These are phyloP conservation scores for Mercurialis annua DNA, from an alignment of 345 rosid genomes.

Conservation along the genomic window DNA sequence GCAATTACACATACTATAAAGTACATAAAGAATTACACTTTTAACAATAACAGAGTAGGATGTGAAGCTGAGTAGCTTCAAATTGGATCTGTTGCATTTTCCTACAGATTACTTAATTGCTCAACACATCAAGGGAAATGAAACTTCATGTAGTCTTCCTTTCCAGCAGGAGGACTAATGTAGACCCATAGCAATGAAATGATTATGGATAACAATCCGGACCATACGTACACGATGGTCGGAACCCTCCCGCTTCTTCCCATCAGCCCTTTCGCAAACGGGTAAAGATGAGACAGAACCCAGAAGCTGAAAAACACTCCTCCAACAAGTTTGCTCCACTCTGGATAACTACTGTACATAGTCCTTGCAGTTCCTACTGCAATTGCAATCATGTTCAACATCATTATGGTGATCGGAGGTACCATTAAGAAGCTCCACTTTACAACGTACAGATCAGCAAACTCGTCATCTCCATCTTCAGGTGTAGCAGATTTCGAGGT, in stretches of 20 bases:
- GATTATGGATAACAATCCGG: constrained; percentile 62
- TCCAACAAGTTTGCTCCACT: constrained; percentile 78
- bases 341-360: constrained; percentile 56
- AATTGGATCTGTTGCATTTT: not conserved
- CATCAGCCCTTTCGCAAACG: constrained; percentile 79
- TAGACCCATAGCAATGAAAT: constrained; percentile 71
- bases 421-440: constrained; percentile 74
- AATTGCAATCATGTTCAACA: constrained; percentile 57
- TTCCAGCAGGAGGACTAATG: constrained; percentile 59
- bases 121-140: constrained; percentile 37
- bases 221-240: constrained; percentile 73
- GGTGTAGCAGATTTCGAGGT: constrained; percentile 63
- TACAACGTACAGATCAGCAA: constrained; percentile 55
- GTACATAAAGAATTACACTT: not conserved
- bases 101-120: not conserved
- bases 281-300: constrained; percentile 72
- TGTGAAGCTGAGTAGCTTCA: constrained; percentile 39
- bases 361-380: constrained; percentile 65
- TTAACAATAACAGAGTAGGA: constrained; percentile 3
- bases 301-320: constrained; percentile 86
- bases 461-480: constrained; percentile 66
- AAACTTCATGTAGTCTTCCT: constrained; percentile 41
- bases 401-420: constrained; percentile 65
- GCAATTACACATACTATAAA: not conserved
- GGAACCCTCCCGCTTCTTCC: constrained; percentile 79